Evolutionary conservation across 179 eudicot genomes (phyloP).

Genomic region (Patellifolia procumbens): DNA sequence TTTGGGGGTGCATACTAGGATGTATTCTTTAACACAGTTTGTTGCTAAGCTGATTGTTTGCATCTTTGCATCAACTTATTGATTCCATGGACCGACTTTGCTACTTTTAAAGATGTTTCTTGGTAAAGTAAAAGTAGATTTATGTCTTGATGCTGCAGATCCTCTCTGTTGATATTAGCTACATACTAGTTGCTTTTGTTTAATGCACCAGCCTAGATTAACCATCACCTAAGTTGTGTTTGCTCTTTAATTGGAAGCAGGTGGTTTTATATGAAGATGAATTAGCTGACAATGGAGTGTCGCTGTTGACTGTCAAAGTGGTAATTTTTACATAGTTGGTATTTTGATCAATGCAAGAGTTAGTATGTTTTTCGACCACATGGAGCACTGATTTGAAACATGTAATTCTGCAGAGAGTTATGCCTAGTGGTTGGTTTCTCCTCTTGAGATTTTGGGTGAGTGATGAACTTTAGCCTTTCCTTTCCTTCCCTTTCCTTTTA

Average conservation of each 20-base stretch:
- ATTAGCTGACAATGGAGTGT: slow-evolving; percentile 79
- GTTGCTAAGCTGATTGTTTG: neutral
- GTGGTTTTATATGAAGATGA: slow-evolving; percentile 95
- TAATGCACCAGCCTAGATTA: neutral
- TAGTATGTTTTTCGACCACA: neutral
- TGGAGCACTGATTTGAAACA: slow-evolving; percentile 19
- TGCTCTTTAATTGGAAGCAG: slow-evolving; percentile 39
- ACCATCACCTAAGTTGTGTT: neutral
- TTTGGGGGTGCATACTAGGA: neutral
- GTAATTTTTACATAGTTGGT: slow-evolving; percentile 39
- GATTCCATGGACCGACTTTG: neutral
- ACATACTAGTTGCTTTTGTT: neutral
- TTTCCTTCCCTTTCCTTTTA: neutral
- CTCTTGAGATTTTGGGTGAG: slow-evolving; percentile 96
- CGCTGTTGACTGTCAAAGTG: slow-evolving; percentile 92
- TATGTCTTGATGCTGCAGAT: neutral
- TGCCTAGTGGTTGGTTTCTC: slow-evolving; percentile 92
- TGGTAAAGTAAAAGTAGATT: neutral
- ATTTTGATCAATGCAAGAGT: neutral
- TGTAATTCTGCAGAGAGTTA: slow-evolving; percentile 69
- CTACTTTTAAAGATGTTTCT: neutral
- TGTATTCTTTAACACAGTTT: neutral
- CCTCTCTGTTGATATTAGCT: neutral
- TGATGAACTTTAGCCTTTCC: slow-evolving; percentile 9
- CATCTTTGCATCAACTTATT: neutral